phyloP scores from a whole-genome alignment of 1,284 basidiomycete species.

The Naganishia liquefaciens region DNA sequence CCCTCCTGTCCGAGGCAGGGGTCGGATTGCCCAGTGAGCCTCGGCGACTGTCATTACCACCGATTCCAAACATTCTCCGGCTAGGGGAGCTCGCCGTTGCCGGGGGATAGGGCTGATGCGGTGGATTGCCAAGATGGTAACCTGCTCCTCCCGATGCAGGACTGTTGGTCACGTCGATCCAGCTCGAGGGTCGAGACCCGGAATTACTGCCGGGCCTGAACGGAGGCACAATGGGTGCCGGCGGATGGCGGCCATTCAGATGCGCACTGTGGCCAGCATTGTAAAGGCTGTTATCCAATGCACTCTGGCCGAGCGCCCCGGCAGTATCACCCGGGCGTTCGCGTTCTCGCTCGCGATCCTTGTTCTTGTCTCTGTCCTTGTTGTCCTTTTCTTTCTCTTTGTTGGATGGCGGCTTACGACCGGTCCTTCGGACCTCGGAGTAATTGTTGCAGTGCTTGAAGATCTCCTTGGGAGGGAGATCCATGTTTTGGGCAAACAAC shows the following conservation, averaged over 20 bases:
- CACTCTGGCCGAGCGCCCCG: slow-evolving; percentile 1
- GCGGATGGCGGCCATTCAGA: slow-evolving; percentile 15
- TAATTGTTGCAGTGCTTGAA: slow-evolving; percentile 86
- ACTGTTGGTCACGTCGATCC: slow-evolving; percentile 6
- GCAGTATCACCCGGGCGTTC: slow-evolving; percentile 9
- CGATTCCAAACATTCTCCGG: slow-evolving; percentile 23
- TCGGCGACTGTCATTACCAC: slow-evolving; percentile 15
- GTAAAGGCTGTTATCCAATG: slow-evolving; percentile 18
- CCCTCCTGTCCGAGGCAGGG: slow-evolving; percentile 10
- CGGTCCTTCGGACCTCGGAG: slow-evolving; percentile 50
- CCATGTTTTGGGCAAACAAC: slow-evolving; percentile 76
- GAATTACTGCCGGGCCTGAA: slow-evolving; percentile 23
- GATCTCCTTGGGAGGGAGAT: slow-evolving; percentile 83
- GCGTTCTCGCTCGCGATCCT: slow-evolving; percentile 22
- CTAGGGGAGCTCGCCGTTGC: slow-evolving; percentile 22
- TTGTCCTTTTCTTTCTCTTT: slow-evolving; percentile 26
- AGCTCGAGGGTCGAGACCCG: slow-evolving; percentile 19
- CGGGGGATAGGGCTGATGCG: slow-evolving; percentile 11
- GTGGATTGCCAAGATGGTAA: background rate
- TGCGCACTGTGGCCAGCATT: slow-evolving; percentile 25
- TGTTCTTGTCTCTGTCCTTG: slow-evolving; percentile 22
- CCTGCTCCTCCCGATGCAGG: slow-evolving; percentile 3
- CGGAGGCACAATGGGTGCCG: background rate
- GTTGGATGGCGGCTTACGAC: slow-evolving; percentile 22
- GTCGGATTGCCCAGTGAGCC: slow-evolving; percentile 15